A percentile compares a stretch with the other conserved stretches of the same genome.
Conservation (phyloP, 768 basidiomycete genomes). For the Neoboletus subvelutipes region DNA sequence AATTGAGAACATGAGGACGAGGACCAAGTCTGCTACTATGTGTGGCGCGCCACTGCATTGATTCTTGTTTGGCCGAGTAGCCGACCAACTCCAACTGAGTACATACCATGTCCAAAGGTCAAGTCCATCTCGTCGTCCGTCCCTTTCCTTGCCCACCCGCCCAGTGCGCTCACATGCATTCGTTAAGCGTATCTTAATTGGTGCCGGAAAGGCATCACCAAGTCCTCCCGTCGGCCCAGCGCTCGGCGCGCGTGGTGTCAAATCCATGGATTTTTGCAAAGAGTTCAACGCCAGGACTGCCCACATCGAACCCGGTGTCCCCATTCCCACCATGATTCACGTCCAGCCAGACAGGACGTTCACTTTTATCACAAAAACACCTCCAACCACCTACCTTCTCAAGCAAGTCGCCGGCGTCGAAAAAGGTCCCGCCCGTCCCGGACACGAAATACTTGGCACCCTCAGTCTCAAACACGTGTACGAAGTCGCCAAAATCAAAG, state of each 20-base stretch:
- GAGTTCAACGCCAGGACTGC: constrained; percentile 99
- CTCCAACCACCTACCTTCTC: constrained; percentile 85
- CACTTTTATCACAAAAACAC: constrained; percentile 89
- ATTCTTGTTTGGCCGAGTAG: constrained; percentile 21
- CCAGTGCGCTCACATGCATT: constrained; percentile 12
- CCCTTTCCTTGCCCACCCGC: constrained; percentile 6
- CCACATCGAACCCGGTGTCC: constrained; percentile 79
- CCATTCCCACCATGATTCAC: constrained; percentile 88
- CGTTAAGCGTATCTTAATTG: constrained; percentile 75
- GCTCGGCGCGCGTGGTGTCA: constrained; percentile 95
- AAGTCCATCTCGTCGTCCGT: constrained; percentile 76
- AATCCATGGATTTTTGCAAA: constrained; percentile 99
- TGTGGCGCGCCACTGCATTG: constrained; percentile 11
- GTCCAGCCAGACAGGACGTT: constrained; percentile 96
- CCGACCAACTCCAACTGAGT: not conserved
- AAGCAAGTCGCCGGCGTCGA: constrained; percentile 89
- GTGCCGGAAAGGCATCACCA: constrained; percentile 93
- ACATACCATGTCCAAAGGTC: constrained; percentile 72
- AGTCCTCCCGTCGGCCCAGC: constrained; percentile 97
- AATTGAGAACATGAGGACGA: constrained; percentile 1
- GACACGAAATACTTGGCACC: constrained; percentile 75
- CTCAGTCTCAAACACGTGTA: constrained; percentile 96
- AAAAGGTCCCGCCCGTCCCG: constrained; percentile 83
- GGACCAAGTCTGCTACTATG: constrained; percentile 3
- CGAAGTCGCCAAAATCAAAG: constrained; percentile 98